Evolutionary conservation across 495 filamentous ascomycete genomes (phyloP), one percentile per base, ranked within the genome.

Genomic region (Neurospora sp.): DNA sequence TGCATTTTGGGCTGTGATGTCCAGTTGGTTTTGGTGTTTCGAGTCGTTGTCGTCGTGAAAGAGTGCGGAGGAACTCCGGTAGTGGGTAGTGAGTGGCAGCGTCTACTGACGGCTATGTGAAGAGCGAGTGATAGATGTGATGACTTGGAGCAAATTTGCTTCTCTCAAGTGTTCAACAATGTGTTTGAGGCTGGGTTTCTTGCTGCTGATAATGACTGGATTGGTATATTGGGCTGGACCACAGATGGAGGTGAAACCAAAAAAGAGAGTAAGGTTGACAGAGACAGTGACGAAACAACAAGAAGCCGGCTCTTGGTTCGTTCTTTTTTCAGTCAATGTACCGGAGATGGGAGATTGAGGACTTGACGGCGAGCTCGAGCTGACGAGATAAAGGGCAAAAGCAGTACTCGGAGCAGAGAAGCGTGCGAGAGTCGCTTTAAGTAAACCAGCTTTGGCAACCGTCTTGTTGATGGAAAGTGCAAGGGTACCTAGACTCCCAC

Each of bases 1-100:
- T 83, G 82, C 84, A 86, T 86, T 37, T 75, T 83, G 80, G 35
- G 20, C 20, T 16, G 41, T 18, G 18, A 35, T 40, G 41, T 62
- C 5, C 23, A 0, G 5, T 14, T 62, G 54, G 14, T 66, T 9
- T 66, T 66, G 3, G 3, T 35, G 27, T 31, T 35, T 23, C 48
- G 23, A 27, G 54, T 35, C 3, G 54, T 16, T 18, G 27, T 66
- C 14, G 54, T 31, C 31, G 54, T 66, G 12, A 66, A 62, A 66
- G 54, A 66, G 54, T 66, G 54, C 18, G 14, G 27, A 16, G 54
- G 18, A 18, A 35, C 54, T 35, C 54, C 54, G 54, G 54, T 27
- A 12, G 46, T 16, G 14, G 12, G 54, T 66, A 66, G 54, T 62
- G 54, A 62, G 23, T 62, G 54, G 54, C 23, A 31, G 54, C 23